A percentile compares a stretch with the other conserved stretches of the same genome.
Evolutionary conservation across 495 filamentous ascomycete genomes (phyloP).

Genomic region (Lasiosphaeria ovina): DNA sequence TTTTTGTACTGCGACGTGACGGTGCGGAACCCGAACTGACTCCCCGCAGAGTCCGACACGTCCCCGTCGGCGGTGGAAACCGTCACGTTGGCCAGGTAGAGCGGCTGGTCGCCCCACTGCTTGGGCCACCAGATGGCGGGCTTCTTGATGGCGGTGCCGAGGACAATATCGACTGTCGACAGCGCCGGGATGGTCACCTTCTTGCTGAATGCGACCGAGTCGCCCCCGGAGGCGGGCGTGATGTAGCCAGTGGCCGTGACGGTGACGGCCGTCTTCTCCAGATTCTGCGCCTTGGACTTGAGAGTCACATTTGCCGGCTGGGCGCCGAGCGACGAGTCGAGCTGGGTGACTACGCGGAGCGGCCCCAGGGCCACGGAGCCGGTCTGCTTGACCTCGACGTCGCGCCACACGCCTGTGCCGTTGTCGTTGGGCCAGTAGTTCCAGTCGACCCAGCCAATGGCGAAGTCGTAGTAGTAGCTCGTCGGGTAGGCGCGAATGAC

Average conservation of each 20-base stretch:
- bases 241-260: constrained; percentile 43
- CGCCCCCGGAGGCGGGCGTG: constrained; percentile 20
- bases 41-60: constrained; percentile 43
- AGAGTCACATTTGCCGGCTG: constrained; percentile 44
- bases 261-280: constrained; percentile 37
- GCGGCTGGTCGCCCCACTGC: constrained; percentile 49
- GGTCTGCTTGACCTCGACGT: constrained; percentile 58
- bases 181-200: constrained; percentile 38
- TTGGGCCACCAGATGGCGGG: constrained; percentile 50
- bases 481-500: constrained; percentile 57
- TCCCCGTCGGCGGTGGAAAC: constrained; percentile 32
- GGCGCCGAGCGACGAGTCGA: constrained; percentile 27
- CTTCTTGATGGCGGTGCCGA: constrained; percentile 35
- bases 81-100: constrained; percentile 40
- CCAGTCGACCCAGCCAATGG: constrained; percentile 63
- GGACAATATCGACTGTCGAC: constrained; percentile 37
- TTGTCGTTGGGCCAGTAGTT: constrained; percentile 61
- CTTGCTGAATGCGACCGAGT: constrained; percentile 26
- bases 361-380: constrained; percentile 53
- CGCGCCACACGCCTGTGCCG: constrained; percentile 59
- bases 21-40: constrained; percentile 55
- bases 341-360: constrained; percentile 48
- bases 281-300: constrained; percentile 49
- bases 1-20: constrained; percentile 49
- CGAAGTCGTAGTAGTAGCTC: constrained; percentile 57